Conservation (phyloP, 148 eudicot genomes). For the Salicornia ramosissima region DNA sequence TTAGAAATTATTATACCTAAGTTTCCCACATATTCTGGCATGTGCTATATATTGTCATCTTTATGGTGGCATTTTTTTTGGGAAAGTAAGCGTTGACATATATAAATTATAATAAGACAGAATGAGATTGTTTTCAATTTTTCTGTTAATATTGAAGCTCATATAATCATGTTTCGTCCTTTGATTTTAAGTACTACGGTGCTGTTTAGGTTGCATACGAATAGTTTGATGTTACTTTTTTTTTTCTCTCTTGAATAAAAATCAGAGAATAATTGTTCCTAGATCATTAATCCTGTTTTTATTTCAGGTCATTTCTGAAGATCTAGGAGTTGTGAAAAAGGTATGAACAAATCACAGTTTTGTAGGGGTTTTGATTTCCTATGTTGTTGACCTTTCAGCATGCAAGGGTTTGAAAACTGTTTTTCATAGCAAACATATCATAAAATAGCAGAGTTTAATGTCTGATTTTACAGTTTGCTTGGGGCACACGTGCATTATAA, state of each 20-base stretch:
- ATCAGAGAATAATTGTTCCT: neutral
- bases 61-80: neutral
- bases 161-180: neutral
- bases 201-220: neutral
- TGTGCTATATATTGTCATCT: neutral
- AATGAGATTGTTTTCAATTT: slow-evolving; percentile 1
- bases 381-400: neutral
- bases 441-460: too few species aligned
- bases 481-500: too few species aligned
- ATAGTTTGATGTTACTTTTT: neutral
- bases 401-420: neutral
- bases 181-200: neutral
- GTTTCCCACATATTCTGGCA: neutral
- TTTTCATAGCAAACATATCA: neutral
- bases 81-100: neutral
- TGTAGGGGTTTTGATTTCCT: neutral
- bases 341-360: slow-evolving; percentile 29
- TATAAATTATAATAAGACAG: too few species aligned
- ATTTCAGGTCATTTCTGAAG: slow-evolving; percentile 79
- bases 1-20: neutral
- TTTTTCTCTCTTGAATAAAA: neutral
- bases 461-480: too few species aligned
- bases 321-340: slow-evolving; percentile 90
- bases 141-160: neutral
- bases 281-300: slow-evolving; percentile 9